Evolutionary conservation across 2,329 filamentous ascomycete genomes (phyloP).

Genomic region (Pseudofabraea citricarpa): DNA sequence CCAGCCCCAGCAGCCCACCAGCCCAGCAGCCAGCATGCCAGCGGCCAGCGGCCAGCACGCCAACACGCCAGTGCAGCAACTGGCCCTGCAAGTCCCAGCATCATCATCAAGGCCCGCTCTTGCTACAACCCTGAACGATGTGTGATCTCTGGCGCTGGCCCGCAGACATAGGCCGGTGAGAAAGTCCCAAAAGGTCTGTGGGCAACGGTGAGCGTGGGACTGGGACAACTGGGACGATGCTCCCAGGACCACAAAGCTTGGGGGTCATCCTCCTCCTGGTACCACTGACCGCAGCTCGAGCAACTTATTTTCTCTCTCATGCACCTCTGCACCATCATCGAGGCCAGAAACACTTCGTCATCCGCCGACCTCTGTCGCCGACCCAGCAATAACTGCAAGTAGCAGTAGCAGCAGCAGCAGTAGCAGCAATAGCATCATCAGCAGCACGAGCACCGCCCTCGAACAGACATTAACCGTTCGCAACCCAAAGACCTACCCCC

Average conservation of each 20-base stretch:
- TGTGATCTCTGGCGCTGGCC: not conserved
- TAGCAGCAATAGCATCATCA: too few species aligned
- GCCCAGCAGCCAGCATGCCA: too few species aligned
- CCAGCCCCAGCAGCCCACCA: too few species aligned
- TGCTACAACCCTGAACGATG: constrained; percentile 12
- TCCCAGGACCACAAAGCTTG: constrained; percentile 18
- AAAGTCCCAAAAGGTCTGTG: constrained; percentile 20
- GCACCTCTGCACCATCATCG: not conserved
- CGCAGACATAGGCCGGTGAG: not conserved
- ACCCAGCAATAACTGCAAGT: too few species aligned
- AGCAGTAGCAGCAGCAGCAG: too few species aligned
- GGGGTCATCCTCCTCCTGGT: constrained; percentile 18
- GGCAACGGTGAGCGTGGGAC: constrained; percentile 18
- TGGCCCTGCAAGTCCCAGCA: too few species aligned
- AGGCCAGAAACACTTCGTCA: not conserved
- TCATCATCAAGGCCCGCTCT: constrained; percentile 16
- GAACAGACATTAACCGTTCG: too few species aligned
- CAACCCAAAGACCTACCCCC: not conserved
- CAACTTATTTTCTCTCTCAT: not conserved
- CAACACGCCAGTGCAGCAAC: too few species aligned
- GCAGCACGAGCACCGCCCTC: too few species aligned
- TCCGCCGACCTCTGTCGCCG: not conserved
- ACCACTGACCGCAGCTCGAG: too few species aligned
- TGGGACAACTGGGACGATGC: constrained; percentile 13
- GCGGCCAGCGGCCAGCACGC: too few species aligned